Base-by-base conservation (phyloP, 108 stramenopile genomes). In the Craspedostauros australis region DNA sequence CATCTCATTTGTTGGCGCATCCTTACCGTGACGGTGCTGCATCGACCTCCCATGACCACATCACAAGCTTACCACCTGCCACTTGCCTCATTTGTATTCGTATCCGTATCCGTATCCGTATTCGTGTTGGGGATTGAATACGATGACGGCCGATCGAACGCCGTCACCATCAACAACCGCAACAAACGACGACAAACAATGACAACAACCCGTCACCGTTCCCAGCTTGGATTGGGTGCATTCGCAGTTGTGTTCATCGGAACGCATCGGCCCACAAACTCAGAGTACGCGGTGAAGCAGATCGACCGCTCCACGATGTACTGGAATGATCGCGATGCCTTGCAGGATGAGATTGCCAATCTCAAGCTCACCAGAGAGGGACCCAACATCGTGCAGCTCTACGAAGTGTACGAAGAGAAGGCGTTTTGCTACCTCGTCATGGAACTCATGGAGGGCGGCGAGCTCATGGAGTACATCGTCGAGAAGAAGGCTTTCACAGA, bases 381-480 rank as follows among this genome's bases (percentile, higher is more conserved):
- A 52, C 77, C 95, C 18, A 78, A 90, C 50, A 82, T 94, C 60
- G 82, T 94, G 42, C 67, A 84, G 38, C 65, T 94, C 31, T 72
- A 83, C 54, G 84, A 86, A 69, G 84, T 90, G 8, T 80, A 83
- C 37, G 77, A 80, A 39, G 66, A 72, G 38, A 47, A 54, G 2
- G 63, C 69, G 16, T 50, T 82, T 43, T 89, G 72, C 46, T 84
- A 76, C 38, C 66, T 98, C 1, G 77, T 95, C 14, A 84, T 88
- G 68, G 93, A 89, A 48, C 62, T 76, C 14, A 71, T 87, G 60
- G 72, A 73, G 42, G 94, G 94, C 19, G 96, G 96, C 3, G 94
- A 96, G 68, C 66, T 96, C 9, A 93, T 96, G 65, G 91, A 95
- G 59, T 78, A 80, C n/a, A 93, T 96, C 52, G 79, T 93, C 31